Percentiles rank a stretch among this genome's conserved stretches.
phyloP scores from a whole-genome alignment of 139 green algal species.

The Marvania coccoides region DNA sequence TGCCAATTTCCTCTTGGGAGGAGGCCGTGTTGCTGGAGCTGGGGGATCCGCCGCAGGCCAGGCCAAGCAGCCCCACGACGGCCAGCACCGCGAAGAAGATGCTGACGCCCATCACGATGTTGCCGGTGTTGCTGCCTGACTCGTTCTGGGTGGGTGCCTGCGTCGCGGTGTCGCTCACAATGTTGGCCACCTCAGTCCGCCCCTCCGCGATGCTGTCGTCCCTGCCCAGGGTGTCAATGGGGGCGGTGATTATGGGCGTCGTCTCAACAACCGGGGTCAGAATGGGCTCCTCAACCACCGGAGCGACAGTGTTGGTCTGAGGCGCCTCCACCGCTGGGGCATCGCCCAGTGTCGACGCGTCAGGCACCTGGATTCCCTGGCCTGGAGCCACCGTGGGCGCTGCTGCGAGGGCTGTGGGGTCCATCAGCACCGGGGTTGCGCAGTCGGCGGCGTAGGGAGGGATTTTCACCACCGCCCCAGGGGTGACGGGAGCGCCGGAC shows the following conservation, averaged over 20 bases:
- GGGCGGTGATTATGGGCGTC: no score
- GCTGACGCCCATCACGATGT: neutral
- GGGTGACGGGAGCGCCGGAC: neutral
- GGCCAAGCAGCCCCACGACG: neutral
- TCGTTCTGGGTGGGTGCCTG: neutral
- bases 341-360: no score
- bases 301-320: no score
- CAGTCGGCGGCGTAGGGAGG: neutral
- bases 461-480: conserved; percentile 1
- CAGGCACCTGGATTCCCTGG: neutral
- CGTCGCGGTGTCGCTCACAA: neutral
- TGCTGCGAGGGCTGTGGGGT: neutral
- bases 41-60: neutral
- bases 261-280: no score
- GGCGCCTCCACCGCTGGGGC: no score
- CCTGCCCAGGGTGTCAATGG: no score
- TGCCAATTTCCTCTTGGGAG: no score
- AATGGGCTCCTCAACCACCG: no score
- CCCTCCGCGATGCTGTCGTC: neutral
- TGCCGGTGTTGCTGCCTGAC: neutral
- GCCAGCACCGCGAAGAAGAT: neutral
- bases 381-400: neutral
- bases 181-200: neutral
- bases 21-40: no score
- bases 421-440: neutral